Conservation (phyloP, 495 filamentous ascomycete species). For the Neurospora sp. region DNA sequence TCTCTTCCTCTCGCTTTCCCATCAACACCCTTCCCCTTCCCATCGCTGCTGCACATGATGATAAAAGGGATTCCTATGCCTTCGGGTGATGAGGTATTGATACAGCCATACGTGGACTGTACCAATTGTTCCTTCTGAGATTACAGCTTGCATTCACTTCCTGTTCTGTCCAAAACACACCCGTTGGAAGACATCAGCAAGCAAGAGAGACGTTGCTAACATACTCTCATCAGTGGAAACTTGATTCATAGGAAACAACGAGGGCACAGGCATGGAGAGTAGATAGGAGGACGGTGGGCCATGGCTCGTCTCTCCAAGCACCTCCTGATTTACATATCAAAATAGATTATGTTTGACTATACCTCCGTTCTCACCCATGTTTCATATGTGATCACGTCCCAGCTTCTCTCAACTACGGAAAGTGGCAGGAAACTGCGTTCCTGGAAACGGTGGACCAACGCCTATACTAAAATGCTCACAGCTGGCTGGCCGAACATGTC, state of each 20-base stretch:
- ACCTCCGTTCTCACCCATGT: not conserved
- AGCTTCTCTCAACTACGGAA: not conserved
- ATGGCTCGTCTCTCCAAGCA: not conserved
- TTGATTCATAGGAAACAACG: not conserved
- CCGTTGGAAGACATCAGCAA: not conserved
- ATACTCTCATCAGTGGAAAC: not conserved
- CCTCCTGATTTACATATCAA: not conserved
- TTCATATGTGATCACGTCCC: not conserved
- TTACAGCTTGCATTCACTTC: not conserved
- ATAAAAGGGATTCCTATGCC: conserved; percentile 1
- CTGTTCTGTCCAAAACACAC: not conserved
- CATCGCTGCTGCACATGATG: not conserved
- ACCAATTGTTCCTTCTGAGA: conserved; percentile 7
- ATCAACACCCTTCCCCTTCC: not conserved
- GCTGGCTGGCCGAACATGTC: not conserved
- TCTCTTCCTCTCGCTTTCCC: not conserved
- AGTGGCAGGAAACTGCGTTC: not conserved
- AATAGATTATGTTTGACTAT: not conserved
- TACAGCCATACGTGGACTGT: not conserved
- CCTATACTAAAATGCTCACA: not conserved
- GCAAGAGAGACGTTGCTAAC: not conserved
- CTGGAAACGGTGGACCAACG: not conserved
- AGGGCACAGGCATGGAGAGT: not conserved
- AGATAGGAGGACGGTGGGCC: not conserved
- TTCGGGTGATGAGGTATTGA: not conserved